phyloP scores from a whole-genome alignment of 257 asterid genomes.

The Fraxinus anomala region DNA sequence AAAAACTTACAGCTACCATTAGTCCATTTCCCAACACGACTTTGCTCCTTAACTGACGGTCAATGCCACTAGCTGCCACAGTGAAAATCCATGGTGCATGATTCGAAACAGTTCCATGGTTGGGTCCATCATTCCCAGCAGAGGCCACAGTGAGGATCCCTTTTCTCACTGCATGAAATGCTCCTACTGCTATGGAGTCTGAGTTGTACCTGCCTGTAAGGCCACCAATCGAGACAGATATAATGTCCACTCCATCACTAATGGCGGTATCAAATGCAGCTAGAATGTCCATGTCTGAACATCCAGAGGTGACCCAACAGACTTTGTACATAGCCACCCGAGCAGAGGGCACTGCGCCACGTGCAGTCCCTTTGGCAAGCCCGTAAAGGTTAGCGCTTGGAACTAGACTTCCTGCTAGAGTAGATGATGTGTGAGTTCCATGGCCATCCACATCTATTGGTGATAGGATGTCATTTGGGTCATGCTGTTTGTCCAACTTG shows the following conservation, averaged over 20 bases:
- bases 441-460: conserved; percentile 85
- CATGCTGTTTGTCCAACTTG: conserved; percentile 64
- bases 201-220: conserved; percentile 47
- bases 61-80: conserved; percentile 84
- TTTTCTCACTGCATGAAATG: conserved; percentile 78
- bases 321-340: conserved; percentile 87
- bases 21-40: conserved; percentile 69
- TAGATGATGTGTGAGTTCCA: conserved; percentile 95
- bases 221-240: conserved; percentile 87
- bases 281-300: conserved; percentile 82
- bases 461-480: conserved; percentile 61
- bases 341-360: conserved; percentile 93
- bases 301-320: conserved; percentile 68
- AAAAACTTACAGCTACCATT: conserved; percentile 53
- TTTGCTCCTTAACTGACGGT: conserved; percentile 65
- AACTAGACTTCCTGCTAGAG: conserved; percentile 69
- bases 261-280: conserved; percentile 93
- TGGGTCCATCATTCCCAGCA: conserved; percentile 83
- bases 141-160: conserved; percentile 85
- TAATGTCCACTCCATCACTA: conserved; percentile 81
- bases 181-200: conserved; percentile 73
- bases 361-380: conserved; percentile 77
- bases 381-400: conserved; percentile 70
- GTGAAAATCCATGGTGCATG: conserved; percentile 94
- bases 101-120: conserved; percentile 48